Evolutionary conservation across 352 stramenopile species (phyloP), one percentile per base, ranked within the genome.

Genomic region (Phytophthora hibernalis): DNA sequence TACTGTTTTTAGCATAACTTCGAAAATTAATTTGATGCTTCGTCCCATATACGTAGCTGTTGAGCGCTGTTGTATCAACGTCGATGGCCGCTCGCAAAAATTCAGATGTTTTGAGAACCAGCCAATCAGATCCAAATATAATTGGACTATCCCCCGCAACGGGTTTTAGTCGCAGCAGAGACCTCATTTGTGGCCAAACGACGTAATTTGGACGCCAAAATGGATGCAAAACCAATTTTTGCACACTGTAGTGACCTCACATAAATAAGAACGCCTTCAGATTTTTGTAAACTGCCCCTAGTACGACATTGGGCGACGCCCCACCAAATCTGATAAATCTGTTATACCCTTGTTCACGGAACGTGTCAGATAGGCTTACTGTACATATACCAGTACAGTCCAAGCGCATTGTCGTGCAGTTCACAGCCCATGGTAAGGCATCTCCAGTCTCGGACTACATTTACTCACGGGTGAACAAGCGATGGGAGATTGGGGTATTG

Each of bases 401-500:
- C n/a, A n/a, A n/a, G n/a, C n/a, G n/a, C n/a, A n/a, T n/a, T n/a
- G n/a, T n/a, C n/a, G n/a, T n/a, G n/a, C n/a, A n/a, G n/a, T n/a
- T n/a, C n/a, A n/a, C n/a, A n/a, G n/a, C n/a, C n/a, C n/a, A n/a
- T n/a, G n/a, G n/a, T n/a, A n/a, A n/a, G n/a, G 78, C 95, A 38
- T 79, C 85, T 40, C 54, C 74, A 26, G 78, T 83, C 20, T 61
- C 73, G 22, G 89, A 96, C 15, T 92, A 93, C 49, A 96, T 97
- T 31, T 99, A 96, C 74, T 96, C 97, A 30, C 89, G 87, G 33
- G 76, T 99, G 22, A 97, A 96, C 67, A 97, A 98, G 52, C 87
- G 92, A 7, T 99, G 97, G 97, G 92, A 99, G 68, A 90, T 99
- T 42, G 97, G 94, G 31, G 90, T 99, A 21, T 68, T 94, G 40